phyloP scores from a whole-genome alignment of 208 protist species.

The Phytomonas francai region DNA sequence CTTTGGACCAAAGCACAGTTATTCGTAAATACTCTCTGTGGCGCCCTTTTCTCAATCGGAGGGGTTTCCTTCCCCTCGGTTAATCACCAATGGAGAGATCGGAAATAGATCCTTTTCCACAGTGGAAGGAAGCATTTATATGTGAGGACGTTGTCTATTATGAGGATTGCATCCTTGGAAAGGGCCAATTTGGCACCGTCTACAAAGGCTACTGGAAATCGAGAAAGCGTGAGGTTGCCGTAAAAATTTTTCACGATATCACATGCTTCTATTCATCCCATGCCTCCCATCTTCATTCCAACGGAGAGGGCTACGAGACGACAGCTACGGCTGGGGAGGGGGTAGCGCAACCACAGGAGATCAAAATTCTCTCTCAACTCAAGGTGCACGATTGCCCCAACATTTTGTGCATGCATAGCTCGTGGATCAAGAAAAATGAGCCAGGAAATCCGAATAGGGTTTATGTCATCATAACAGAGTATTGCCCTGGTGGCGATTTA shows the following conservation, averaged over 20 bases:
- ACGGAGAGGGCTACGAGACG: not conserved
- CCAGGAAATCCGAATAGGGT: slow-evolving; percentile 9
- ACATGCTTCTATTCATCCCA: slow-evolving; percentile 7
- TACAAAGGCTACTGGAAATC: slow-evolving; percentile 25
- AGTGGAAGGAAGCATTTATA: too few species aligned
- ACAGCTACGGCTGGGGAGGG: not conserved
- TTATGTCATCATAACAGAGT: slow-evolving; percentile 47
- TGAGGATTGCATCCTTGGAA: slow-evolving; percentile 29
- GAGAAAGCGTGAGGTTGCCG: slow-evolving; percentile 25
- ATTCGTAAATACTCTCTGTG: too few species aligned
- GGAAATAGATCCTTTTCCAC: too few species aligned
- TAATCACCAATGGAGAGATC: too few species aligned
- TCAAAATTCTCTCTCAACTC: slow-evolving; percentile 23
- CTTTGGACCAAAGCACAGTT: too few species aligned
- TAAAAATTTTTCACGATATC: slow-evolving; percentile 39
- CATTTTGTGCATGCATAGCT: slow-evolving; percentile 22
- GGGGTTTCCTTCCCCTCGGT: too few species aligned
- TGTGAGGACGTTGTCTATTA: slow-evolving; percentile 22
- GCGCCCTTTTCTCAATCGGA: too few species aligned
- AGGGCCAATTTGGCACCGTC: slow-evolving; percentile 46
- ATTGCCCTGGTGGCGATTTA: slow-evolving; percentile 58
- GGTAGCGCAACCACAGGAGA: slow-evolving; percentile 16
- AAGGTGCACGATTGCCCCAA: slow-evolving; percentile 29
- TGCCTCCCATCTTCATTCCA: not conserved
- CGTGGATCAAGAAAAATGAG: slow-evolving; percentile 17